Base-by-base conservation (phyloP, 768 basidiomycete genomes). In the Lactifluus pinguis region DNA sequence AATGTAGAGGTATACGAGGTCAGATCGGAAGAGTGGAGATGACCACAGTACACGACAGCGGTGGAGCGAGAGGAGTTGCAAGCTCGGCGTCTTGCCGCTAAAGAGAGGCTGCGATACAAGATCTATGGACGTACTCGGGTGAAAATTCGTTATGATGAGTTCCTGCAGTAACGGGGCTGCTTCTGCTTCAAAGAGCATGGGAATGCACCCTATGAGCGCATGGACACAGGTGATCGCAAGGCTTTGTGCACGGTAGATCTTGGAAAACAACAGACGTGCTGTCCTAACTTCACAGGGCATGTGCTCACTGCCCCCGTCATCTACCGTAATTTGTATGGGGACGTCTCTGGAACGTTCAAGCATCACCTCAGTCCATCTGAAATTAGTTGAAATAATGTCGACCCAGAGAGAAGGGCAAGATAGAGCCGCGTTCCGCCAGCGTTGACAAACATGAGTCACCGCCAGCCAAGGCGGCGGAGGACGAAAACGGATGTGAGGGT, bases 1-100 rank as follows among this genome's bases (percentile, higher is more conserved):
- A 55, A 64, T 42, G 47, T 48, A 61, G 36, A 64, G 62, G 38
- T 62, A 61, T 52, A 64, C 61, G 54, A 64, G 59, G 49, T 62
- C 47, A 29, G 53, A 51, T 44, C 47, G 62, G 21, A 64, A 36
- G 54, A 64, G 62, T 4, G 60, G 59, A 53, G 60, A 64, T 32
- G 62, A 61, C 54, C 62, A 64, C 13, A 52, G 10, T 21, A 64
- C 49, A 14, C 55, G 53, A 44, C 59, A 62, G 29, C 61, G 59
- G 15, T 61, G 52, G 11, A 64, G 29, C 8, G 60, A 52, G 25
- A 64, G 29, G 53, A 62, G 38, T 38, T 61, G 59, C 17, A 64
- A 29, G 13, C n/a, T 49, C 36, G 62, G 60, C 13, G 62, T 42
- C 9, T 53, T 39, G 9, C 62, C 59, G 25, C 25, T 30, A 38